phyloP scores from a whole-genome alignment of 2,329 filamentous ascomycete genomes.

The Fusarium siculi region DNA sequence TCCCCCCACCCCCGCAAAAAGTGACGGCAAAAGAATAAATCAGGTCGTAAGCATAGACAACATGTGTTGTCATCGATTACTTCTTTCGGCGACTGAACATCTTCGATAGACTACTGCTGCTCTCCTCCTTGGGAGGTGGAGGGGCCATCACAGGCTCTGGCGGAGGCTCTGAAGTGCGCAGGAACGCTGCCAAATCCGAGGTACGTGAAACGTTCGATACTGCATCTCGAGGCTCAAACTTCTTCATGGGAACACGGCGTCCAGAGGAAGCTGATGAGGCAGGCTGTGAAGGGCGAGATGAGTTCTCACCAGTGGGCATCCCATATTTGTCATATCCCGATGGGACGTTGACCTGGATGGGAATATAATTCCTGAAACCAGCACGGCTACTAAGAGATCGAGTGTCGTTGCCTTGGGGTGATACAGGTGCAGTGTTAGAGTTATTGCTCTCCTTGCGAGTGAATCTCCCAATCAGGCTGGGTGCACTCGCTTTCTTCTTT shows the following conservation, averaged over 20 bases:
- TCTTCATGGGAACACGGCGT: slow-evolving; percentile 65
- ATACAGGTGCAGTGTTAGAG: slow-evolving; percentile 37
- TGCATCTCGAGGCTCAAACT: slow-evolving; percentile 67
- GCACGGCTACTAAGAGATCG: slow-evolving; percentile 55
- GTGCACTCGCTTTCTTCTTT: slow-evolving; percentile 73
- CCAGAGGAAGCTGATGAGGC: slow-evolving; percentile 45
- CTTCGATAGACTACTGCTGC: slow-evolving; percentile 56
- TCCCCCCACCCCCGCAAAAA: background rate
- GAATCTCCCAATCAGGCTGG: slow-evolving; percentile 71
- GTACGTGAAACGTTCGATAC: slow-evolving; percentile 64
- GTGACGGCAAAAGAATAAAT: slow-evolving; percentile 21
- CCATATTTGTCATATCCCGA: slow-evolving; percentile 57
- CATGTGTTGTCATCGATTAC: slow-evolving; percentile 47
- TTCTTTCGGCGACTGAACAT: slow-evolving; percentile 65
- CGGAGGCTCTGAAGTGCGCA: slow-evolving; percentile 75
- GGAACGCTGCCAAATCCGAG: slow-evolving; percentile 77
- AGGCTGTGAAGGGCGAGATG: slow-evolving; percentile 34
- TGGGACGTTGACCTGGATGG: slow-evolving; percentile 64
- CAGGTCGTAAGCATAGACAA: slow-evolving; percentile 17
- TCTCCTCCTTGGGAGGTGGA: slow-evolving; percentile 50
- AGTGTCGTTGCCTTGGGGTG: slow-evolving; percentile 41
- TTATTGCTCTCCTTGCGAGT: slow-evolving; percentile 52
- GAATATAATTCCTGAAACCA: slow-evolving; percentile 57
- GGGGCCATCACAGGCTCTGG: slow-evolving; percentile 47
- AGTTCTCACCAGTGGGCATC: slow-evolving; percentile 37